These are phyloP conservation scores for Rhynchospora pubera DNA, from an alignment of 176 grass and related monocot species.

Conservation along the genomic window DNA sequence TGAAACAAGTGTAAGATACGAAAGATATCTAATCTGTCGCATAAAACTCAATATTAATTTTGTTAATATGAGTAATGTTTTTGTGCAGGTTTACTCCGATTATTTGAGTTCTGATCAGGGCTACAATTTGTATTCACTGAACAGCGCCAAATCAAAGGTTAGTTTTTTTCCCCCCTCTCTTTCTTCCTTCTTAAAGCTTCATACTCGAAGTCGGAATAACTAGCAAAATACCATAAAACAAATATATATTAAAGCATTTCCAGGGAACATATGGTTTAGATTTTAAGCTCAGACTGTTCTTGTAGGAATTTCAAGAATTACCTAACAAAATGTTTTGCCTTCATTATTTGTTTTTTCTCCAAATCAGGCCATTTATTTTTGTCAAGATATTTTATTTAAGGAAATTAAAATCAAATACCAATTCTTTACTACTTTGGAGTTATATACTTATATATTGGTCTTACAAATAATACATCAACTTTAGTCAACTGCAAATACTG, in stretches of 20 bases:
- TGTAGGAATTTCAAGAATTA: not conserved
- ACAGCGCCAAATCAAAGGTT: conserved; percentile 32
- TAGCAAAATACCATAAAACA: not conserved
- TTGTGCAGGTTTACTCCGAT: conserved; percentile 26
- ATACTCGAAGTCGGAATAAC: not conserved
- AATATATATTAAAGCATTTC: not conserved
- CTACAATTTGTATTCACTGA: conserved; percentile 28
- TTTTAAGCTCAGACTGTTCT: not conserved
- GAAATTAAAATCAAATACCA: not conserved
- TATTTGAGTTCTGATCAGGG: conserved; percentile 23
- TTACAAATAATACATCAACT: not conserved
- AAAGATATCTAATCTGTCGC: not conserved
- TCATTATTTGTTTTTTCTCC: not conserved
- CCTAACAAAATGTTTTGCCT: not conserved
- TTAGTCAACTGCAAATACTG: not conserved
- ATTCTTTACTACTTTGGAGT: not conserved
- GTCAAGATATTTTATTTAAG: not conserved
- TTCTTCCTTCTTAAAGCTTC: not conserved
- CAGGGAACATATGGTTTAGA: not conserved
- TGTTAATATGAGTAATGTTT: not conserved
- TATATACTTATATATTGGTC: not conserved
- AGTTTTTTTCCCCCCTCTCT: not conserved
- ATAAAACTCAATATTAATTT: not conserved
- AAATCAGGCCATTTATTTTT: too few species aligned
- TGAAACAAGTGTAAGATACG: not conserved